Evolutionary conservation across 768 basidiomycete genomes (phyloP).

Genomic region (Pulveroboletus sp.): DNA sequence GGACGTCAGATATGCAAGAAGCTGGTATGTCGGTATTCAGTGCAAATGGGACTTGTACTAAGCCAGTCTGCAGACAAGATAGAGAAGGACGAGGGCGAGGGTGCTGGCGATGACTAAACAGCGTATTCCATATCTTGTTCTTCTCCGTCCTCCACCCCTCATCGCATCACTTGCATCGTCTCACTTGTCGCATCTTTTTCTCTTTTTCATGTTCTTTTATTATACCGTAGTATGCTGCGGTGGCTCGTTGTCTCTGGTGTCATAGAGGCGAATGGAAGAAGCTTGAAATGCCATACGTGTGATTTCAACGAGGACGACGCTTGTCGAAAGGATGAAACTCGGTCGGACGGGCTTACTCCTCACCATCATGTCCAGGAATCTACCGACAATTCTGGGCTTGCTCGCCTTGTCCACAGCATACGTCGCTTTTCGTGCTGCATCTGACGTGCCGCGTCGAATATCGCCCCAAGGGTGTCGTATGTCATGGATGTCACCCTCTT

Average conservation of each 20-base stretch:
- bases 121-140: conserved; percentile 6
- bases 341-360: too few species aligned
- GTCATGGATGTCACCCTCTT: conserved; percentile 95
- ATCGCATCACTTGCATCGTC: conserved; percentile 31
- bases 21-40: conserved; percentile 53
- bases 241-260: conserved; percentile 29
- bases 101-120: conserved; percentile 61
- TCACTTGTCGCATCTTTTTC: conserved; percentile 31
- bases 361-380: conserved; percentile 9
- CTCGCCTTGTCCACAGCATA: conserved; percentile 36
- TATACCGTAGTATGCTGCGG: conserved; percentile 34
- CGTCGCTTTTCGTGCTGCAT: conserved; percentile 41
- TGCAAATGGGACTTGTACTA: neutral
- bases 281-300: conserved; percentile 17
- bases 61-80: conserved; percentile 52
- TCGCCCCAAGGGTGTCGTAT: conserved; percentile 93
- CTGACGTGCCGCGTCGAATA: conserved; percentile 44
- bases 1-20: conserved; percentile 98
- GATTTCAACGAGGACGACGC: neutral
- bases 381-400: conserved; percentile 21
- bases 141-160: conserved; percentile 17
- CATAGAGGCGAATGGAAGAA: conserved; percentile 33
- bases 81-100: conserved; percentile 71
- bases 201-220: conserved; percentile 29
- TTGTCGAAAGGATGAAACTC: too few species aligned